These are phyloP conservation scores for Conticribra weissflogii DNA, from an alignment of 108 stramenopile genomes.

Conservation along the genomic window DNA sequence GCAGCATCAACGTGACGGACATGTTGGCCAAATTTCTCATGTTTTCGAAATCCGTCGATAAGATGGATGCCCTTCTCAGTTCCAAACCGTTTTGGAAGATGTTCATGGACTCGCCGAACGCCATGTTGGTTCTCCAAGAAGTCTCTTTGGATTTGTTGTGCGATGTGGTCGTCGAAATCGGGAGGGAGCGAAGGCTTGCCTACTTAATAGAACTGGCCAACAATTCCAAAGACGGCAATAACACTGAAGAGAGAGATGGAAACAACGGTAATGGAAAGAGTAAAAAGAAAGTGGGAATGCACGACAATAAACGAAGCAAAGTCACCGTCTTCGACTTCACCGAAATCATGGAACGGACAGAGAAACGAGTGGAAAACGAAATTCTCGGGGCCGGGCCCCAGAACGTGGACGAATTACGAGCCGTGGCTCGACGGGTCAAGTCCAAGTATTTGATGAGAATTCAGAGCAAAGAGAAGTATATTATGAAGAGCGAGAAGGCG, in stretches of 20 bases:
- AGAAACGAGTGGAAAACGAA: conserved; percentile 80
- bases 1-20: conserved; percentile 87
- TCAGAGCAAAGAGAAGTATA: conserved; percentile 49
- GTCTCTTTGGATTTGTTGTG: conserved; percentile 74
- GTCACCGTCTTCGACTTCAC: conserved; percentile 92
- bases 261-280: conserved; percentile 19
- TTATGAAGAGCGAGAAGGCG: conserved; percentile 32
- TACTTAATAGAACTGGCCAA: conserved; percentile 3
- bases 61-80: conserved; percentile 84
- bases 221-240: background rate
- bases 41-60: conserved; percentile 77
- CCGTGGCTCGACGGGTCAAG: conserved; percentile 60
- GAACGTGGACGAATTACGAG: conserved; percentile 75
- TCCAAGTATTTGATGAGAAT: conserved; percentile 57
- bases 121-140: conserved; percentile 81
- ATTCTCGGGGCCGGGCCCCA: conserved; percentile 80
- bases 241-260: background rate
- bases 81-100: conserved; percentile 91
- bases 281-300: conserved; percentile 28
- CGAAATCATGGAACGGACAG: conserved; percentile 76
- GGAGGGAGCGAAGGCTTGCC: conserved; percentile 32
- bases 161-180: conserved; percentile 74
- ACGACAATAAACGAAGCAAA: conserved; percentile 16
- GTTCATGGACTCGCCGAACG: conserved; percentile 83
- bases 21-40: conserved; percentile 89